Percentiles rank a stretch among this genome's conserved stretches.
Conservation (phyloP, 2,329 filamentous ascomycete genomes). For the Trichoderma atroviride region DNA sequence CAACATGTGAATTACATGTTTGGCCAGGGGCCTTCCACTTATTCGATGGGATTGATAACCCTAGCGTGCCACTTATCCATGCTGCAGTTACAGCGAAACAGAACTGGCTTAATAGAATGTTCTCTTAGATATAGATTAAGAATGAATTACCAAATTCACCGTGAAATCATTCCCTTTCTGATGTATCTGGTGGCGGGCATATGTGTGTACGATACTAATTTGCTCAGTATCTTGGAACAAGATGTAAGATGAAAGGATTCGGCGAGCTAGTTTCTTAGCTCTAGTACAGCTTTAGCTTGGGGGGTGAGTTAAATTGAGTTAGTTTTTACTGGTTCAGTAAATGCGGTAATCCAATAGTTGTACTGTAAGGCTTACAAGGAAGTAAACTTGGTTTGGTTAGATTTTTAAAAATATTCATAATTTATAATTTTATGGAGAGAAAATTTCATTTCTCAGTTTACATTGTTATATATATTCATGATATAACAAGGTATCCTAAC, state of each 20-base stretch:
- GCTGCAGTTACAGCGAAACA: slow-evolving; percentile 27
- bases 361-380: too few species aligned
- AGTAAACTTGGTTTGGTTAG: too few species aligned
- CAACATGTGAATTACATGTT: slow-evolving; percentile 31
- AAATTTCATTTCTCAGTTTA: too few species aligned
- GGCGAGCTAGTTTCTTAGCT: background rate
- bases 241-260: background rate
- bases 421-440: too few species aligned
- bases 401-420: too few species aligned
- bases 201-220: background rate
- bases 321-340: background rate
- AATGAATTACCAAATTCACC: too few species aligned
- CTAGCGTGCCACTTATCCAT: slow-evolving; percentile 28
- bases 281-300: background rate
- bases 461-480: too few species aligned
- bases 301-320: background rate
- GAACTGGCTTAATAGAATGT: slow-evolving; percentile 27
- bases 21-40: slow-evolving; percentile 32
- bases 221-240: too few species aligned
- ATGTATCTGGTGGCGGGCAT: background rate
- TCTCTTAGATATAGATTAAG: too few species aligned
- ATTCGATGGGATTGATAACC: slow-evolving; percentile 30
- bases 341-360: too few species aligned
- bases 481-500: too few species aligned
- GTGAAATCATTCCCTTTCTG: background rate